These are phyloP conservation scores for Hericium erinaceus DNA, from an alignment of 768 basidiomycete genomes.

Conservation along the genomic window DNA sequence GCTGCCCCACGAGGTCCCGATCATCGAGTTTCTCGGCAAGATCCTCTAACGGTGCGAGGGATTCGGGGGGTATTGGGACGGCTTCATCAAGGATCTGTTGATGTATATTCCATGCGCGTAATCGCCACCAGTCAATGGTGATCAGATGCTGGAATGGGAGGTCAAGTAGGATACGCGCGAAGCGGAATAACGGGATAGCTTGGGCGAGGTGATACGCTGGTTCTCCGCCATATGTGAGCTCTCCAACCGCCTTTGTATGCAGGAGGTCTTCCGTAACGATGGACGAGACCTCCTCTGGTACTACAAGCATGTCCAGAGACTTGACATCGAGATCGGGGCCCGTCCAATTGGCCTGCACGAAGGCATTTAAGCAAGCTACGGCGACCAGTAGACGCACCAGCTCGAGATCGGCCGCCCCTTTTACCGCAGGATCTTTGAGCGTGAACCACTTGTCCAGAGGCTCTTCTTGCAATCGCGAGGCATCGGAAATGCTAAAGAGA, in stretches of 20 bases:
- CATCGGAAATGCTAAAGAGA: constrained; percentile 23
- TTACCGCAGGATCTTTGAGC: constrained; percentile 21
- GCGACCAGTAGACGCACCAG: constrained; percentile 53
- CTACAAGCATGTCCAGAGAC: constrained; percentile 29
- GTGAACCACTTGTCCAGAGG: constrained; percentile 29
- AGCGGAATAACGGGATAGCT: constrained; percentile 57
- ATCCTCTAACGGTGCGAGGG: constrained; percentile 32
- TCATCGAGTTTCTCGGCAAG: constrained; percentile 35
- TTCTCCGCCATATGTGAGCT: constrained; percentile 81
- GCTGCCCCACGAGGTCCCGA: constrained; percentile 55
- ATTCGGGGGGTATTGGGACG: constrained; percentile 42
- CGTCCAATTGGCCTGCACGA: constrained; percentile 93
- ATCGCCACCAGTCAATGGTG: constrained; percentile 71
- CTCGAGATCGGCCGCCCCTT: constrained; percentile 37
- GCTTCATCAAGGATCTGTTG: constrained; percentile 81
- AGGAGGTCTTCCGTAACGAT: constrained; percentile 39
- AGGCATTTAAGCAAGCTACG: constrained; percentile 78
- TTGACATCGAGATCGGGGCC: constrained; percentile 73
- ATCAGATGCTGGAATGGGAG: constrained; percentile 37
- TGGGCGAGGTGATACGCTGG: constrained; percentile 89
- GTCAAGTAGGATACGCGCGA: constrained; percentile 64
- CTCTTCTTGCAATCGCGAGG: constrained; percentile 23
- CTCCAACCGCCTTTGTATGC: constrained; percentile 57
- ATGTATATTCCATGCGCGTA: constrained; percentile 67
- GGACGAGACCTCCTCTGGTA: constrained; percentile 20